phyloP scores from a whole-genome alignment of 371 early-diverging fungal species.

The Blastocladiella emersonii region DNA sequence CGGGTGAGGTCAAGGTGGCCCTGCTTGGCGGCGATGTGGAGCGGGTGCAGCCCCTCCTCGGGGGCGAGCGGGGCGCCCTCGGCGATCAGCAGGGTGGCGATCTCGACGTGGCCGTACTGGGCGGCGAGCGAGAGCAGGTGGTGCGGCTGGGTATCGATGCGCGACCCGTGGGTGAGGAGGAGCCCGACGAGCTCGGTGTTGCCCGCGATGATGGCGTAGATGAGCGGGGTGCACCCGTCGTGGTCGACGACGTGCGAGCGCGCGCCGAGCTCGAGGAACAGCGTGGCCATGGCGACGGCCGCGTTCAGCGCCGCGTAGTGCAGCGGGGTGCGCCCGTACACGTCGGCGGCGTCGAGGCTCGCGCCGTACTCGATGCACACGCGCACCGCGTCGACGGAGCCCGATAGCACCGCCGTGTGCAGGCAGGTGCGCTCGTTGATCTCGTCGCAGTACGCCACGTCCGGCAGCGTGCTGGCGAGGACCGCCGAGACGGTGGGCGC shows the following conservation, averaged over 20 bases:
- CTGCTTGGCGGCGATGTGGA: constrained; percentile 76
- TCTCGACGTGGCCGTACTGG: constrained; percentile 74
- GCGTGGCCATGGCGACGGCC: constrained; percentile 48
- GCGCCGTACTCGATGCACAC: constrained; percentile 43
- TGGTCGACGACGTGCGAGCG: constrained; percentile 58
- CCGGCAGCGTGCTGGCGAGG: constrained; percentile 43
- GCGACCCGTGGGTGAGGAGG: constrained; percentile 46
- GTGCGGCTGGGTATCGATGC: constrained; percentile 41
- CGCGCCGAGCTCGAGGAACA: constrained; percentile 42
- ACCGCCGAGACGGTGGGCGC: constrained; percentile 6
- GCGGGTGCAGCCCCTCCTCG: constrained; percentile 40
- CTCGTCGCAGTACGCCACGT: constrained; percentile 71
- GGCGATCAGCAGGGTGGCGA: constrained; percentile 58
- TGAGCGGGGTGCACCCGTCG: constrained; percentile 73
- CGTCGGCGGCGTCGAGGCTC: constrained; percentile 52
- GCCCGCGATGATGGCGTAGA: constrained; percentile 73
- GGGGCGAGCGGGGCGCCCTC: constrained; percentile 44
- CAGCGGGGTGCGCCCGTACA: constrained; percentile 73
- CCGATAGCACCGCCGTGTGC: constrained; percentile 76
- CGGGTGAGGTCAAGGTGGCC: constrained; percentile 62
- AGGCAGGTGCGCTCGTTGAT: constrained; percentile 76
- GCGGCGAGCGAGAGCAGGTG: constrained; percentile 69
- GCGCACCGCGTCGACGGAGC: constrained; percentile 43
- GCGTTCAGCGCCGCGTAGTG: constrained; percentile 91
- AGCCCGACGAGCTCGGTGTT: constrained; percentile 56